phyloP scores from a whole-genome alignment of 805 yeast genomes.

The Lipomyces sp. region DNA sequence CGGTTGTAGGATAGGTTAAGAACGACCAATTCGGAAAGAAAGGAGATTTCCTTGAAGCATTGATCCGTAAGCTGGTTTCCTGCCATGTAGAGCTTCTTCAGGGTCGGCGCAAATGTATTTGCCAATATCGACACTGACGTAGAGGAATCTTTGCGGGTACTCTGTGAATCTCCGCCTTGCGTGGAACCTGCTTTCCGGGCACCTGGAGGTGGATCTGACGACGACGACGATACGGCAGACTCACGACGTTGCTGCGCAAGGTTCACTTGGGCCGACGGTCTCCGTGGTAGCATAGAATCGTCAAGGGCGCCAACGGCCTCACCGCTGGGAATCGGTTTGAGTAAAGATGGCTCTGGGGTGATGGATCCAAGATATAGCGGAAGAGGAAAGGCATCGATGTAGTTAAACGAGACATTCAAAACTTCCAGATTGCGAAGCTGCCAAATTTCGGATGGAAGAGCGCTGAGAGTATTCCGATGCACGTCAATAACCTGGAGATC shows the following conservation, averaged over 20 bases:
- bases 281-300: no score
- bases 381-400: slow-evolving; percentile 56
- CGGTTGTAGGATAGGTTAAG: slow-evolving; percentile 84
- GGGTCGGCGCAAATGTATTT: slow-evolving; percentile 45
- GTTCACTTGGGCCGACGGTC: neutral
- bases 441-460: slow-evolving; percentile 67
- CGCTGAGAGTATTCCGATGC: slow-evolving; percentile 77
- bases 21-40: slow-evolving; percentile 53
- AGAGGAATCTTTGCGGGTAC: slow-evolving; percentile 22
- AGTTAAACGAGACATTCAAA: slow-evolving; percentile 72
- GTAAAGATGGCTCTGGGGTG: neutral
- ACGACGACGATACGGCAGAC: neutral
- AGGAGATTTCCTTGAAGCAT: slow-evolving; percentile 63
- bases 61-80: slow-evolving; percentile 83
- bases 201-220: neutral
- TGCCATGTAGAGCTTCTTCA: slow-evolving; percentile 61
- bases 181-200: neutral
- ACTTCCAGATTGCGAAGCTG: slow-evolving; percentile 51
- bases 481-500: slow-evolving; percentile 67
- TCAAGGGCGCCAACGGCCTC: neutral
- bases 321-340: slow-evolving; percentile 18
- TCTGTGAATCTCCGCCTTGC: neutral
- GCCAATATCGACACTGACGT: slow-evolving; percentile 18
- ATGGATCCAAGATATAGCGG: slow-evolving; percentile 15
- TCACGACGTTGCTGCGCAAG: neutral